These are phyloP conservation scores for Blastobotrys terrestris DNA, from an alignment of 805 yeast genomes.

Conservation along the genomic window DNA sequence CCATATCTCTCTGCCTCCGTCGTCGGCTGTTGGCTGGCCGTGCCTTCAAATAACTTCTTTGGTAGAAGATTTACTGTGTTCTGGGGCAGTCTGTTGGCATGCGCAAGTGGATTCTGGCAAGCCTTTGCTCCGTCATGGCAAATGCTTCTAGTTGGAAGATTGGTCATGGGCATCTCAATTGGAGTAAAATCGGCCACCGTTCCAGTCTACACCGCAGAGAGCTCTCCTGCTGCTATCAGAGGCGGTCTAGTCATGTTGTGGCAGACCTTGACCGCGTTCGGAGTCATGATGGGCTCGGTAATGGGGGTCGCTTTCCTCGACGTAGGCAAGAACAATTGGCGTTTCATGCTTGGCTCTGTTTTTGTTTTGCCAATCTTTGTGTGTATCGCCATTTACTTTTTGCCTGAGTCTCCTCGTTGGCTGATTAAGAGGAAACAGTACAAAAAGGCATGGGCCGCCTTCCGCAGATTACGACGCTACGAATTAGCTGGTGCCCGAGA, in stretches of 20 bases:
- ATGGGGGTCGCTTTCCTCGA: not conserved
- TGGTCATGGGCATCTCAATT: not conserved
- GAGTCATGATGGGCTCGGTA: not conserved
- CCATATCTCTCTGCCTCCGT: slow-evolving; percentile 62
- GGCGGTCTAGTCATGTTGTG: not conserved
- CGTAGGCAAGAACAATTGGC: not conserved
- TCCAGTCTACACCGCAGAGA: not conserved
- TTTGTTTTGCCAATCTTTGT: not conserved
- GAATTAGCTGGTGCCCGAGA: too few relatives aligned
- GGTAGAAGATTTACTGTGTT: slow-evolving; percentile 67
- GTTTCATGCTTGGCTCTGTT: not conserved
- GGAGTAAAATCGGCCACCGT: not conserved
- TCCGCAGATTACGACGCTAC: too few relatives aligned
- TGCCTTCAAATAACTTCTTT: slow-evolving; percentile 46
- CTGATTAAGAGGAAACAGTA: not conserved
- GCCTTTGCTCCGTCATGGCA: slow-evolving; percentile 54
- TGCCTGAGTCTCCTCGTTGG: not conserved
- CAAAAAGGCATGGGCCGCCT: too few relatives aligned
- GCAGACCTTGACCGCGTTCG: not conserved
- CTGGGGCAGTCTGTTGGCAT: slow-evolving; percentile 55
- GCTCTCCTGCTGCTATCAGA: not conserved
- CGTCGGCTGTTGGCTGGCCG: slow-evolving; percentile 60
- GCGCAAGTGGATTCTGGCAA: slow-evolving; percentile 61
- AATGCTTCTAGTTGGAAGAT: not conserved
- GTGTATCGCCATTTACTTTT: not conserved